Base-by-base conservation (phyloP, 1,284 basidiomycete genomes). In the Cryptococcus sp. region DNA sequence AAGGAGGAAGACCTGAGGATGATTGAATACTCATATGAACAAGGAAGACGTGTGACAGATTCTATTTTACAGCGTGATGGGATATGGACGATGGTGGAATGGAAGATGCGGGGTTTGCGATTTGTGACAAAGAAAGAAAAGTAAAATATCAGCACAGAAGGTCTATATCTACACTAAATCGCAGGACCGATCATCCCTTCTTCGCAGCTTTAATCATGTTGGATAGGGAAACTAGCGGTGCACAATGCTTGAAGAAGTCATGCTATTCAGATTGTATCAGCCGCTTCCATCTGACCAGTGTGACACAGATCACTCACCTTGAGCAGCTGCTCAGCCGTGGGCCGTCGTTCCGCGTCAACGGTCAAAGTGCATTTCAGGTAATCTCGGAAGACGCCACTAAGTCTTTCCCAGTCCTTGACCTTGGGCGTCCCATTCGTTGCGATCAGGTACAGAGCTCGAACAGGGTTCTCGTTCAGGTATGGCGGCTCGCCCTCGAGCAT, bases 401-500 rank as follows among this genome's bases (percentile, higher is more conserved):
- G 82, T 65, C 89, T 88, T 79, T 97, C 94, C 23, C 94, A 93
- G 76, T 97, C 95, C 64, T 93, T 90, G 65, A 99, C 92, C 58
- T 90, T 90, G 11, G 95, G 95, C 48, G 94, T 98, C n/a, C 95
- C 94, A 72, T 97, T 98, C 20, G 93, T 98, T 5, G 93, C 94
- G 70, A 99, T 99, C 51, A 98, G 84, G 77, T 98, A 99, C 41
- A 99, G 81, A 6, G 93, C 93, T 74, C 95, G 89, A 47, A 98
- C 82, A 1, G 94, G 94, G 80, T 96, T 96, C 80, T 98, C 93
- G 78, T 96, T 95, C 46, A 97, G 83, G 73, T 98, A 98, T 29
- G 95, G 95, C 2, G 95, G 96, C 79, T 99, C 95, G 61, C 96
- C 95, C 79, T 98, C 95, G 68, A 99, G 93, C 95, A 99, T 99